Percentiles rank a stretch among this genome's conserved stretches.
Conservation (phyloP, 306 rosid species). For the Purshia tridentata region DNA sequence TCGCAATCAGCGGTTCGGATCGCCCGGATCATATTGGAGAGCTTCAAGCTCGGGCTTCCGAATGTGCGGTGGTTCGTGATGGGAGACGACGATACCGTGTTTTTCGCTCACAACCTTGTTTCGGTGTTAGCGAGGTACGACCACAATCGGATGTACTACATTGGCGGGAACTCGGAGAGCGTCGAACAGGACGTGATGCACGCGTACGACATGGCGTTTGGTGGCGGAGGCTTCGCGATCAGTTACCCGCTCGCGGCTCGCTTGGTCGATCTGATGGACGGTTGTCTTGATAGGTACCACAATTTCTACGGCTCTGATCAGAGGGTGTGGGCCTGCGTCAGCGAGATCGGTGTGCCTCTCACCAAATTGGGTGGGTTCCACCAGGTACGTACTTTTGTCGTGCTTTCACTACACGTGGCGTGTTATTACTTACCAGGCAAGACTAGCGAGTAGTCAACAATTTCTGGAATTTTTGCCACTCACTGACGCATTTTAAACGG, state of each 20-base stretch:
- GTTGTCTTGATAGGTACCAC: slow-evolving; percentile 70
- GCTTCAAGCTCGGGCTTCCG: slow-evolving; percentile 59
- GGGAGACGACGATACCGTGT: slow-evolving; percentile 97
- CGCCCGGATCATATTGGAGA: slow-evolving; percentile 71
- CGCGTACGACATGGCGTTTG: slow-evolving; percentile 85
- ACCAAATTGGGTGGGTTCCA: slow-evolving; percentile 77
- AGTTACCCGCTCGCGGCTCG: slow-evolving; percentile 78
- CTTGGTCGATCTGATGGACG: slow-evolving; percentile 58
- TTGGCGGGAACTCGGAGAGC: slow-evolving; percentile 95
- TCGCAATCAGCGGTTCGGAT: slow-evolving; percentile 76
- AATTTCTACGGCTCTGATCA: slow-evolving; percentile 94
- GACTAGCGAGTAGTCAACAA: neutral
- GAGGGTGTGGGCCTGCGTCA: slow-evolving; percentile 80
- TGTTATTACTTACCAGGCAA: neutral
- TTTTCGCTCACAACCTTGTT: slow-evolving; percentile 70
- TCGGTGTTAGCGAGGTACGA: slow-evolving; percentile 67
- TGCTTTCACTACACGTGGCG: neutral
- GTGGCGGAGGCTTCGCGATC: slow-evolving; percentile 91
- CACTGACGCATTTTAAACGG: neutral
- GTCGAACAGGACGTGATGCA: slow-evolving; percentile 83
- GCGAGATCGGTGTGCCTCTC: slow-evolving; percentile 79
- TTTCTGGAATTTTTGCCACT: neutral
- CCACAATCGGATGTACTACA: slow-evolving; percentile 61
- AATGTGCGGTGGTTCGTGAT: slow-evolving; percentile 93
- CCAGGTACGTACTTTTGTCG: slow-evolving; percentile 51